A percentile compares a stretch with the other conserved stretches of the same genome.
Evolutionary conservation across 228 moss, liverwort and hornwort genomes (phyloP).

Genomic region (Sphagnum fallax): DNA sequence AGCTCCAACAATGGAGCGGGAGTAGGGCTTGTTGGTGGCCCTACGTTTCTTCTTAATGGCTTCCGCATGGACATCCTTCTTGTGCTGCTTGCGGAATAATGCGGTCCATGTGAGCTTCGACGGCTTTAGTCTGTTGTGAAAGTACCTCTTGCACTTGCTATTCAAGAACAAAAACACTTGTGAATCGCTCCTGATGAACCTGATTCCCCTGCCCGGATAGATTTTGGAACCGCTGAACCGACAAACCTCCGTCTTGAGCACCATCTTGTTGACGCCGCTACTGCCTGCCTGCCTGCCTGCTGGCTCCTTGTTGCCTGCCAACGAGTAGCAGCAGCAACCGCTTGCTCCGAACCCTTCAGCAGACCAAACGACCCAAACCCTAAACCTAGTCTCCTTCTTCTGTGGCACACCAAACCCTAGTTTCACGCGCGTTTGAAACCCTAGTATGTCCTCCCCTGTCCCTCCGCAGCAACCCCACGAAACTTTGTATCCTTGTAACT

Average conservation of each 20-base stretch:
- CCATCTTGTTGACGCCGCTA: slow-evolving; percentile 16
- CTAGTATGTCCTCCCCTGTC: too few species aligned
- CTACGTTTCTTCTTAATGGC: slow-evolving; percentile 69
- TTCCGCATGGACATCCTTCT: slow-evolving; percentile 66
- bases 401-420: too few species aligned
- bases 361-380: too few species aligned
- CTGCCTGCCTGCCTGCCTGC: too few species aligned
- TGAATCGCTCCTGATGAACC: slow-evolving; percentile 58
- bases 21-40: slow-evolving; percentile 65
- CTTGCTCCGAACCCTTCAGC: too few species aligned
- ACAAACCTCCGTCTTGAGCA: slow-evolving; percentile 65
- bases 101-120: slow-evolving; percentile 88
- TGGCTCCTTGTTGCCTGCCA: too few species aligned
- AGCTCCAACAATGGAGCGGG: slow-evolving; percentile 73
- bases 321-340: too few species aligned
- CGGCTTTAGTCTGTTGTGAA: slow-evolving; percentile 84
- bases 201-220: slow-evolving; percentile 57
- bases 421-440: too few species aligned
- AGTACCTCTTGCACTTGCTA: slow-evolving; percentile 91
- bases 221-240: slow-evolving; percentile 67
- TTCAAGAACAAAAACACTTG: slow-evolving; percentile 86
- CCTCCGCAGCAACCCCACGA: too few species aligned
- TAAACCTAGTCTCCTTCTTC: too few species aligned
- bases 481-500: too few species aligned
- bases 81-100: slow-evolving; percentile 82